Evolutionary conservation across 2,329 filamentous ascomycete species (phyloP).

Genomic region (Neofusicoccum sp.): DNA sequence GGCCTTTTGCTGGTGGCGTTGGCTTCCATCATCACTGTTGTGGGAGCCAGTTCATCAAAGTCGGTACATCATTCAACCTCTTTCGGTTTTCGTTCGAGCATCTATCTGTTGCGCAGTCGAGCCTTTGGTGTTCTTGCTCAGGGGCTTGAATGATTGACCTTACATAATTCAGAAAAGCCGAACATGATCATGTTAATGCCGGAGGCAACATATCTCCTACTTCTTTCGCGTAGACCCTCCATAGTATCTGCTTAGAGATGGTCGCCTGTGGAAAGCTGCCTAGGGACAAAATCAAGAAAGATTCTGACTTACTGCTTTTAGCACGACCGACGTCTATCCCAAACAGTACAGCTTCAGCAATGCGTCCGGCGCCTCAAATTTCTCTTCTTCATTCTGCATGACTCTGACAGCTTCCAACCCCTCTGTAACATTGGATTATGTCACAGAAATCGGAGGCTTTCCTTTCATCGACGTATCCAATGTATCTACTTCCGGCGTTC

Average conservation of each 20-base stretch:
- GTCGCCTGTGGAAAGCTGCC: too few species aligned
- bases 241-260: too few species aligned
- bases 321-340: neutral
- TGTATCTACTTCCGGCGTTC: conserved; percentile 24
- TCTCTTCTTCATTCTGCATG: neutral
- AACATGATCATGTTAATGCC: too few species aligned
- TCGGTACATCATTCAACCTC: too few species aligned
- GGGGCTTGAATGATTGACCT: too few species aligned
- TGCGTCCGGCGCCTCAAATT: neutral
- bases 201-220: too few species aligned
- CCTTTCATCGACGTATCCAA: conserved; percentile 33
- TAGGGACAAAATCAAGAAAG: too few species aligned
- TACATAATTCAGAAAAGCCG: too few species aligned
- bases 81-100: too few species aligned
- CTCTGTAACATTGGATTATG: conserved; percentile 31
- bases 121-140: too few species aligned
- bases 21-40: neutral
- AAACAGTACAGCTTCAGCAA: neutral
- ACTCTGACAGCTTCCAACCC: neutral
- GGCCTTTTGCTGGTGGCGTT: neutral
- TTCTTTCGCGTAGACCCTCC: too few species aligned
- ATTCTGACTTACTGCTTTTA: neutral
- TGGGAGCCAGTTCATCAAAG: neutral
- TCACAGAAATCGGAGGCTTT: conserved; percentile 34
- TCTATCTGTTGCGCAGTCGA: too few species aligned